A percentile compares a stretch with the other conserved stretches of the same genome.
phyloP scores from a whole-genome alignment of 1,284 basidiomycete genomes.

The Vanrija sp. region DNA sequence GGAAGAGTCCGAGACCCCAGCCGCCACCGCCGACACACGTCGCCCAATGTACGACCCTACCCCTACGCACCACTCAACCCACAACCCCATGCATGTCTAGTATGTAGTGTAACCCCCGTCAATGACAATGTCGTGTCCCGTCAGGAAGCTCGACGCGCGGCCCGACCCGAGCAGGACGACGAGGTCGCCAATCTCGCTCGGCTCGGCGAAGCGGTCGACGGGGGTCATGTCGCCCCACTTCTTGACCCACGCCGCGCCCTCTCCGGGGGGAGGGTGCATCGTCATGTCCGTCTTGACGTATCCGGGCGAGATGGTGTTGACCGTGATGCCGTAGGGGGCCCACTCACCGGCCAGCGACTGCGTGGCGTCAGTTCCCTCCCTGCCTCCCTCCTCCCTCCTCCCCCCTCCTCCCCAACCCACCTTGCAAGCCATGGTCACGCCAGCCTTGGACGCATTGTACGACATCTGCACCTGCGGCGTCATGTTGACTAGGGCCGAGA shows the following conservation, averaged over 20 bases:
- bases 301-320: constrained; percentile 48
- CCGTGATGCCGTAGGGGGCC: constrained; percentile 42
- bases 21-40: no score
- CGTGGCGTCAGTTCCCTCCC: neutral
- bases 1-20: no score
- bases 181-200: constrained; percentile 39
- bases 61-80: no score
- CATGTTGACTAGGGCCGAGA: constrained; percentile 47
- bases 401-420: neutral
- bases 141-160: constrained; percentile 38
- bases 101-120: constrained; percentile 37
- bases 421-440: constrained; percentile 43
- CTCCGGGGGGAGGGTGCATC: constrained; percentile 24
- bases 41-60: no score
- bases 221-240: constrained; percentile 42
- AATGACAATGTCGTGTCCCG: constrained; percentile 44
- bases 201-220: constrained; percentile 23
- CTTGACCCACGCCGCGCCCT: constrained; percentile 23
- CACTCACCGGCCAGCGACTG: constrained; percentile 47
- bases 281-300: constrained; percentile 50
- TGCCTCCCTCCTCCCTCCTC: neutral
- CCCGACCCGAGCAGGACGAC: constrained; percentile 35
- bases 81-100: neutral
- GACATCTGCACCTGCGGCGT: constrained; percentile 45
- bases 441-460: constrained; percentile 48